Evolutionary conservation across 2,329 filamentous ascomycete species (phyloP), one percentile per base, ranked within the genome.

Genomic region (Aureobasidium melanogenum): DNA sequence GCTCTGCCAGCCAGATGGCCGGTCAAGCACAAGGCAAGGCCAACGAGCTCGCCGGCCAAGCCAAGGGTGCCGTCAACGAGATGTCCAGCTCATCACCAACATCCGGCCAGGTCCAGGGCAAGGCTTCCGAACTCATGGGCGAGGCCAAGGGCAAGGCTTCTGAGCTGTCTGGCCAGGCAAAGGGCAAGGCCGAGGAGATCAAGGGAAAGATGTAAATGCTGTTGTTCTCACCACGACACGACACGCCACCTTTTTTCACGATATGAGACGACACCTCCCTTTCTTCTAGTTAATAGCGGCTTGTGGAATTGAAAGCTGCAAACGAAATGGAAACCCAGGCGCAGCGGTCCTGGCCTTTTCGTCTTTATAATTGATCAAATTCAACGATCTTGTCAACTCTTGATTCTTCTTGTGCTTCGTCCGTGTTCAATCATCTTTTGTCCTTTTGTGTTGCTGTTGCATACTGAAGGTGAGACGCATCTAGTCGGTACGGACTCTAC

Each of bases 21-120:
- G 72, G 73, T 30, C 50, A 67, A 58, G 72, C 72, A 12, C 69
- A 74, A 65, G 73, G 73, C 58, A 75, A 76, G 67, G 74, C 75
- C 5, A 63, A 62, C 36, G 73, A 78, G 66, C 57, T 75, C 15
- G 63, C 66, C 10, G 75, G 76, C 8, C 67, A 77, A 67, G 76
- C 76, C 0, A 72, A 75, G 69, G 75, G 73, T 62, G 77, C 74
- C 63, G 74, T 73, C 15, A 65, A 69, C 41, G 70, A 78, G 65
- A 28, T 67, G 15, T 58, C 61, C 12, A 73, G 76, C 46, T 72
- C 82, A 68, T 78, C 78, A 32, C 52, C 50, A 1, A 14, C 44
- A 6, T 15, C 48, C 14, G 48, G 48, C 9, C 48, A 78, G 64
- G 76, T 75, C 2, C 71, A 76, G 64, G 69, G 70, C 44, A 72